Evolutionary conservation across 176 grass and related monocot species (phyloP).

Genomic region (Musa beccarii): DNA sequence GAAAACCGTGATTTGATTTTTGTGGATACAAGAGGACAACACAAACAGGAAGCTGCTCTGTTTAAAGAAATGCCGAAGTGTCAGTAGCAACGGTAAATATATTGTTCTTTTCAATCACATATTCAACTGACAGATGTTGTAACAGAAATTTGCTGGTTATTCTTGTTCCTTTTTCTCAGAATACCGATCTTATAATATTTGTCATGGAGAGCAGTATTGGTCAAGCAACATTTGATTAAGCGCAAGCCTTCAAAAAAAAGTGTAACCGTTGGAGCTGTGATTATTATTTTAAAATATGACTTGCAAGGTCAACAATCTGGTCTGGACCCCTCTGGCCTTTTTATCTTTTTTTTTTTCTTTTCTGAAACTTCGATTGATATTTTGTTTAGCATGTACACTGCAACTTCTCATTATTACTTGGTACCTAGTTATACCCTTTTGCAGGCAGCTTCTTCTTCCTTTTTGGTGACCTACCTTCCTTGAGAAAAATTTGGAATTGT

Average conservation of each 20-base stretch:
- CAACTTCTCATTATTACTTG: background rate
- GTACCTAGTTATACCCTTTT: background rate
- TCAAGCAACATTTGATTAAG: slow-evolving; percentile 97
- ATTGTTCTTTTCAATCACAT: slow-evolving; percentile 6
- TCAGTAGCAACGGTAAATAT: slow-evolving; percentile 77
- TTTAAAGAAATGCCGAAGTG: slow-evolving; percentile 99
- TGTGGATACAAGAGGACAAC: slow-evolving; percentile 93
- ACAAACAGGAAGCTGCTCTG: slow-evolving; percentile 83
- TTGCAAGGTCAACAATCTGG: background rate
- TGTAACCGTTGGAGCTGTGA: slow-evolving; percentile 92
- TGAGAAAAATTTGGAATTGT: background rate
- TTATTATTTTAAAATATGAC: slow-evolving; percentile 31
- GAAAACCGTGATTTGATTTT: slow-evolving; percentile 93
- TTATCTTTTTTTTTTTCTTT: background rate
- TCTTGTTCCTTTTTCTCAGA: slow-evolving; percentile 42
- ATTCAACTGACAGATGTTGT: background rate
- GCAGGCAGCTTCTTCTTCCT: background rate
- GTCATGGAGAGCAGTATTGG: slow-evolving; percentile 99
- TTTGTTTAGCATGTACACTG: background rate
- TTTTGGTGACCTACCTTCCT: background rate
- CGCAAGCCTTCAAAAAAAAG: slow-evolving; percentile 94
- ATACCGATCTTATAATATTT: slow-evolving; percentile 92
- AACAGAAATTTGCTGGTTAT: background rate
- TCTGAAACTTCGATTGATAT: background rate
- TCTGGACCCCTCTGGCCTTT: background rate